A percentile compares a stretch with the other conserved stretches of the same genome.
Evolutionary conservation across 1,139 yeast genomes (phyloP).

Genomic region (Magnusiomyces tetraspermus): DNA sequence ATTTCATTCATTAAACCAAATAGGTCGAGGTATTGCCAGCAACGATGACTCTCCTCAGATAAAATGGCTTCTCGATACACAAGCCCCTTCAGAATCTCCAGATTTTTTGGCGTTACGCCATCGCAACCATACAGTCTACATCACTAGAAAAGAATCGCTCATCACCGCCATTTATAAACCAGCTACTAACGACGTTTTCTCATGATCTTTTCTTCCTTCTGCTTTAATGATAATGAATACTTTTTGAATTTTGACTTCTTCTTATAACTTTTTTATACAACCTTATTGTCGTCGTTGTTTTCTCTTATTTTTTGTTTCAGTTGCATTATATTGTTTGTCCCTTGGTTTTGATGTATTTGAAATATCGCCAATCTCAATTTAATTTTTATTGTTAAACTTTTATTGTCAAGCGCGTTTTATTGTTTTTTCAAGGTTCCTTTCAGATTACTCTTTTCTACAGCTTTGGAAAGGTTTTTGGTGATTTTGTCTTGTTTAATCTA

Average conservation of each 20-base stretch:
- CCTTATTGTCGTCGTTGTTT: not conserved
- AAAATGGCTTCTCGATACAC: conserved; percentile 13
- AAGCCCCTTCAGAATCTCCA: conserved; percentile 4
- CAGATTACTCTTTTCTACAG: no score
- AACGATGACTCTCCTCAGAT: conserved; percentile 24
- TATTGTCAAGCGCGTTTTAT: no score
- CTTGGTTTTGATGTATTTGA: no score
- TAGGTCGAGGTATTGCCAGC: conserved; percentile 24
- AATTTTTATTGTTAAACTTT: no score
- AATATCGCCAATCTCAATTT: no score
- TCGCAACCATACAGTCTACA: conserved; percentile 5
- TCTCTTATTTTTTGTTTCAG: not conserved
- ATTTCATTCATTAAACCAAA: not conserved
- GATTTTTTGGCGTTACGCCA: conserved; percentile 5
- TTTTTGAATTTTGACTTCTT: not conserved
- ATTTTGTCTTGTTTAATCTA: no score
- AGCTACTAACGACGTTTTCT: not conserved
- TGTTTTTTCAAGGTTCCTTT: no score
- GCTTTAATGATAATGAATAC: not conserved
- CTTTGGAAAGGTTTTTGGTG: no score
- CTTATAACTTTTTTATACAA: no score
- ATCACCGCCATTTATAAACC: conserved; percentile 11
- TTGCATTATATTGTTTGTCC: no score
- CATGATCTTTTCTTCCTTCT: not conserved
- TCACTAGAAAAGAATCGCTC: conserved; percentile 6